Conservation (phyloP, 1,284 basidiomycete species). For the Bondarzewia mesenterica region DNA sequence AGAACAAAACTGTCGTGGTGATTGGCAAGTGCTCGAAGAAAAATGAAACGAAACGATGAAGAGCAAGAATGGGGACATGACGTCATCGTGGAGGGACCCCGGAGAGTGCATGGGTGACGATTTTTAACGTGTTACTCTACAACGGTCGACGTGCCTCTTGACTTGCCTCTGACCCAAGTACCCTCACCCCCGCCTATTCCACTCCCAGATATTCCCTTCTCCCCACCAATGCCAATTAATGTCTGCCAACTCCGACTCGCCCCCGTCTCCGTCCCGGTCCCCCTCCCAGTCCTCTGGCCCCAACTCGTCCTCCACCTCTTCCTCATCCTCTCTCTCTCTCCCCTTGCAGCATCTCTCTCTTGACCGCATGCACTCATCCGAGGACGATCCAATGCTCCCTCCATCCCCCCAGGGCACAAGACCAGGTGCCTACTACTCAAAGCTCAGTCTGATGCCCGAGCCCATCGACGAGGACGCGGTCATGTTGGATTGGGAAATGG, state of each 20-base stretch:
- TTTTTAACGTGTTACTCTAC: too few relatives aligned
- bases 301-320: constrained; percentile 3
- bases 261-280: constrained; percentile 8
- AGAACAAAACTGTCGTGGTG: too few relatives aligned
- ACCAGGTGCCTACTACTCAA: background rate
- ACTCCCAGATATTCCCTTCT: too few relatives aligned
- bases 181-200: too few relatives aligned
- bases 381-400: background rate
- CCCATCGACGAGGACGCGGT: constrained; percentile 8
- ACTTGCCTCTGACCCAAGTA: too few relatives aligned
- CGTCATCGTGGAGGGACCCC: too few relatives aligned
- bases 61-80: too few relatives aligned
- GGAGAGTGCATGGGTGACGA: too few relatives aligned
- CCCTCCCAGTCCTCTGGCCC: constrained; percentile 8
- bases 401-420: background rate
- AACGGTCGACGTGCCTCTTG: too few relatives aligned
- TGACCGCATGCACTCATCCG: background rate
- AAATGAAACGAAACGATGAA: too few relatives aligned
- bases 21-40: too few relatives aligned
- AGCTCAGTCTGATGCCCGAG: constrained; percentile 3
- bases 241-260: constrained; percentile 3
- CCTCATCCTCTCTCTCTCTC: constrained; percentile 5
- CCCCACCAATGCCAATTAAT: constrained; percentile 1
- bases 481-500: constrained; percentile 8
- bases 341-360: constrained; percentile 5